A percentile compares a stretch with the other conserved stretches of the same genome.
Conservation (phyloP, 2,329 filamentous ascomycete species). For the Penicillium sclerotiorum region DNA sequence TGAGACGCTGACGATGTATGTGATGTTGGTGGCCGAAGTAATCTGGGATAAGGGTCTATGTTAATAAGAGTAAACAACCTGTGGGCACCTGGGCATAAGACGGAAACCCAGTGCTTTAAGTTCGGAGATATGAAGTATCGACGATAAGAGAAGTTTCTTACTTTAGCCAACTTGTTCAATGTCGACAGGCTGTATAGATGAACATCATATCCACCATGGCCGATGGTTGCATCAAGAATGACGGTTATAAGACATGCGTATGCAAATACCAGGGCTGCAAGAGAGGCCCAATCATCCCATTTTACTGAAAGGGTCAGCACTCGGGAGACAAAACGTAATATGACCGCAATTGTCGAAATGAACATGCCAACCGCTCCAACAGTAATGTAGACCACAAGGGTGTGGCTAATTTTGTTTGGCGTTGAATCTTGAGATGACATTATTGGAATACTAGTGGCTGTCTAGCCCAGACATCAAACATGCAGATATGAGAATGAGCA, state of each 20-base stretch:
- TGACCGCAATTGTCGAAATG: neutral
- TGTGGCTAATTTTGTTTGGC: neutral
- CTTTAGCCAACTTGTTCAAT: neutral
- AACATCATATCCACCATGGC: neutral
- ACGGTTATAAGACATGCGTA: neutral
- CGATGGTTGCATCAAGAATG: neutral
- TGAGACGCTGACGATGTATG: neutral
- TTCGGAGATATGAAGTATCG: neutral
- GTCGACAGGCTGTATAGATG: neutral
- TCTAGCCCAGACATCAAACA: too few species aligned
- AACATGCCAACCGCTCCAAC: neutral
- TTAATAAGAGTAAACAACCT: too few species aligned
- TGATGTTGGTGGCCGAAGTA: neutral
- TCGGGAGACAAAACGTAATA: neutral
- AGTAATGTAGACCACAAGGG: neutral
- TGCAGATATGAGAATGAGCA: too few species aligned
- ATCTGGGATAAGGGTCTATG: neutral
- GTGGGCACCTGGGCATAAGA: too few species aligned
- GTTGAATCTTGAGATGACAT: neutral
- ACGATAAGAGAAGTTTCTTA: neutral
- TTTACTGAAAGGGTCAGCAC: neutral
- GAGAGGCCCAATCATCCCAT: neutral
- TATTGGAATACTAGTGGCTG: too few species aligned
- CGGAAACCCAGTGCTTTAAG: too few species aligned
- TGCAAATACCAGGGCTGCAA: neutral